A percentile compares a stretch with the other conserved stretches of the same genome.
phyloP scores from a whole-genome alignment of 2,329 filamentous ascomycete genomes.

The Pseudogymnoascus sp. region DNA sequence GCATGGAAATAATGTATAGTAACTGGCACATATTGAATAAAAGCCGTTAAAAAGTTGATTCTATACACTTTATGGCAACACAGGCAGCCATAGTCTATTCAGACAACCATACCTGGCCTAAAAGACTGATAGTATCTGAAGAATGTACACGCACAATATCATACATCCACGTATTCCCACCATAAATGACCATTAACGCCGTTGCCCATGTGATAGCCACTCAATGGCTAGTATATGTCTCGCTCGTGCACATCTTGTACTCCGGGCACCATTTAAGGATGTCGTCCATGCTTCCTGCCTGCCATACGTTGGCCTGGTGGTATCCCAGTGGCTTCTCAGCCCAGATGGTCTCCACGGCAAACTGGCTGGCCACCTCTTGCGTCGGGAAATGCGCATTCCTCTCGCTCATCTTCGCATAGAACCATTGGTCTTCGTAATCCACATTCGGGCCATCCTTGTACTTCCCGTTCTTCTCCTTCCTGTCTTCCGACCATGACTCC shows the following conservation, averaged over 20 bases:
- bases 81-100: neutral
- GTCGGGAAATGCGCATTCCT: constrained; percentile 20
- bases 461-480: neutral
- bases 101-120: neutral
- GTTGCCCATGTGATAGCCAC: neutral
- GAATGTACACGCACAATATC: neutral
- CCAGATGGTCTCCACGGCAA: constrained; percentile 27
- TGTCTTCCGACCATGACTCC: constrained; percentile 13
- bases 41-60: neutral
- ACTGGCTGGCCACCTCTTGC: constrained; percentile 25
- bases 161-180: neutral
- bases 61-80: neutral
- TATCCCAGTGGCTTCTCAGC: constrained; percentile 28
- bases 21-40: neutral
- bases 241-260: constrained; percentile 13
- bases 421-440: constrained; percentile 23
- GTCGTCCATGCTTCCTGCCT: constrained; percentile 5
- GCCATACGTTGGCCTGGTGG: constrained; percentile 26
- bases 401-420: constrained; percentile 20
- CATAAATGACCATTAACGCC: neutral
- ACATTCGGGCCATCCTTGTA: constrained; percentile 12
- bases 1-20: neutral
- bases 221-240: constrained; percentile 8
- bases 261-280: constrained; percentile 14
- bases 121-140: neutral